Evolutionary conservation across 2,329 filamentous ascomycete genomes (phyloP), one percentile per base, ranked within the genome.

Genomic region (Rutstroemia sp.): DNA sequence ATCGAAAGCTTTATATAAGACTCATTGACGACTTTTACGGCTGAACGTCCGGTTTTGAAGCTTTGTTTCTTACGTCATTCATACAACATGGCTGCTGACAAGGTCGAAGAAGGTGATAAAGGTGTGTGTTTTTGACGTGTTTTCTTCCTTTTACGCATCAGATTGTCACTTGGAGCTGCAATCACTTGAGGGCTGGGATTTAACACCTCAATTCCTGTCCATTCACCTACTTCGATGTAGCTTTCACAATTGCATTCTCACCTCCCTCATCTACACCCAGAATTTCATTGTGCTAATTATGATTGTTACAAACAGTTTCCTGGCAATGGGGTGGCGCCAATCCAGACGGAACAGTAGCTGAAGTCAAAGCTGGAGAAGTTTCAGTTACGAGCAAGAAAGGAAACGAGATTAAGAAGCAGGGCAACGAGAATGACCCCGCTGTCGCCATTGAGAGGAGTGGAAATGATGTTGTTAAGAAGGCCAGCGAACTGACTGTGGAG

Each of bases 391-490:
- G 81, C 45, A 78, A 85, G 65, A 73, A 73, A 51, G 82, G 83
- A 63, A 87, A 86, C 68, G 81, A 77, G 27, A 79, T 86, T 68
- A 82, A 79, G 71, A 84, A 82, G 72, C 82, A 81, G 40, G 83
- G 80, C 51, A 76, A 80, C 25, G 76, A 78, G 27, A 75, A 76
- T 19, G 81, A 86, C 61, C 83, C 82, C 2, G 83, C 82, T 34
- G 79, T 86, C 5, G 77, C 79, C 60, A 71, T 86, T 63, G 74
- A 75, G 63, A 75, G 81, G 47, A 73, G 75, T 14, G 82, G 83
- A 48, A 84, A 86, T 63, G 82, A 86, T 67, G 82, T 85, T 19
- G 81, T 84, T 52, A 85, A 86, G 72, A 76, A 75, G 60, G 80
- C 82, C 12, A 78, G 75, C 45, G 83, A 86, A 70, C 71, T 86